Base-by-base conservation (phyloP, 495 filamentous ascomycete genomes). In the Daldinia bambusicola region DNA sequence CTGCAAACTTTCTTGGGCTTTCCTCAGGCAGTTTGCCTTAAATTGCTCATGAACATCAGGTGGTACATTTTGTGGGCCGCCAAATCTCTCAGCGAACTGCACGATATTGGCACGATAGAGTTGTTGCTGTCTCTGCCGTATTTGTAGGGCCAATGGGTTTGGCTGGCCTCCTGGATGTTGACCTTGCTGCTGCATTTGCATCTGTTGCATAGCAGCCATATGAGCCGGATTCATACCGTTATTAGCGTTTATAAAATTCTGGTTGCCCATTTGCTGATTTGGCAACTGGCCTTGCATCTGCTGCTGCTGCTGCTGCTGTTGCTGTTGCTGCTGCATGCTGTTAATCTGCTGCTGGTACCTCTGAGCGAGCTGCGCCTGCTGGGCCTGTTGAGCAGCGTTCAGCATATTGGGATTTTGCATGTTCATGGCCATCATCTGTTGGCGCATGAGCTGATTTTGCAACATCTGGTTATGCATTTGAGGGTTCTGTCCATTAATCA, bases 81-180 rank as follows among this genome's bases (percentile, higher is more conserved):
- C 77, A 51, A 50, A 87, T 32, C 82, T 81, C 13, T 71, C 72
- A 26, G 75, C 67, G 40, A 86, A 78, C 4, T 78, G 75, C 6
- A 82, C 78, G 68, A 89, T 80, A n/a, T 84, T 71, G 56, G 86
- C 84, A 7, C 78, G 66, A 26, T 87, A 83, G 13, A 80, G 68
- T 45, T 81, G 79, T 40, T 81, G 77, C 32, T 78, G 81, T 53
- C 82, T 65, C 9, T 55, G 41, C 13, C 57, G 67, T 9, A 76
- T 43, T 3, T 71, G 68, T 72, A 67, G 78, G 80, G 14, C 8
- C 1, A 62, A 10, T 7, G 50, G 20, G 34, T 75, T 80, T 52
- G 72, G 57, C 32, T 37, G 53, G 53, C 13, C 43, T 45, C 63
- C 43, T 4, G 60, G 60, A 43, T 69, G 51, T 45, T 66, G 60